A percentile compares a stretch with the other conserved stretches of the same genome.
Evolutionary conservation across 192 early-diverging fungal genomes (phyloP).

Genomic region (Linnemannia hyalina): DNA sequence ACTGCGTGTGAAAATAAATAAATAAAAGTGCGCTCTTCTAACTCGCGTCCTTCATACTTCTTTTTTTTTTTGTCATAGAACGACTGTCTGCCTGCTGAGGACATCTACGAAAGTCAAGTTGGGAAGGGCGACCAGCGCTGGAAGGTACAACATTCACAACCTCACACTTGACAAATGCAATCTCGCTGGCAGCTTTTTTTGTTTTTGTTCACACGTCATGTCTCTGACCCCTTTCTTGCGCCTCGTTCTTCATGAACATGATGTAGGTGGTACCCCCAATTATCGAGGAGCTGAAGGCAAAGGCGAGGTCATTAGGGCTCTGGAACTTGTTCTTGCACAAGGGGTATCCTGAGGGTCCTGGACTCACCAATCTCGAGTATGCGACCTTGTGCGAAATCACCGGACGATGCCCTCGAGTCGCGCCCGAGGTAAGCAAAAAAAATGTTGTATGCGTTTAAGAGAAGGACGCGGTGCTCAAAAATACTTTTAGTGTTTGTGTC

Average conservation of each 20-base stretch:
- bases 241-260: not conserved
- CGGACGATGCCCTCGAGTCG: slow-evolving; percentile 83
- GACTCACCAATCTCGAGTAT: slow-evolving; percentile 96
- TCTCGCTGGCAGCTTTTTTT: not conserved
- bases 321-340: slow-evolving; percentile 96
- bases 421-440: slow-evolving; percentile 75
- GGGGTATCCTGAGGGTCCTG: slow-evolving; percentile 86
- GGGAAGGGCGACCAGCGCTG: slow-evolving; percentile 83
- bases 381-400: slow-evolving; percentile 91
- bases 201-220: not conserved
- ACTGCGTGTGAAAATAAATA: not conserved
- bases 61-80: slow-evolving; percentile 57
- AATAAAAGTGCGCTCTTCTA: not conserved
- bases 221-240: not conserved
- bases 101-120: slow-evolving; percentile 77
- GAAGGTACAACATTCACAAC: slow-evolving; percentile 64
- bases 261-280: slow-evolving; percentile 80
- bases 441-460: not conserved
- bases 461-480: not conserved
- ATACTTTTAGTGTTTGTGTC: not conserved
- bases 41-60: not conserved
- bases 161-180: not conserved
- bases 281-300: slow-evolving; percentile 90
- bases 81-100: slow-evolving; percentile 95
- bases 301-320: slow-evolving; percentile 88